These are phyloP conservation scores for Barnettozyma populi DNA, from an alignment of 805 yeast species.

Conservation along the genomic window DNA sequence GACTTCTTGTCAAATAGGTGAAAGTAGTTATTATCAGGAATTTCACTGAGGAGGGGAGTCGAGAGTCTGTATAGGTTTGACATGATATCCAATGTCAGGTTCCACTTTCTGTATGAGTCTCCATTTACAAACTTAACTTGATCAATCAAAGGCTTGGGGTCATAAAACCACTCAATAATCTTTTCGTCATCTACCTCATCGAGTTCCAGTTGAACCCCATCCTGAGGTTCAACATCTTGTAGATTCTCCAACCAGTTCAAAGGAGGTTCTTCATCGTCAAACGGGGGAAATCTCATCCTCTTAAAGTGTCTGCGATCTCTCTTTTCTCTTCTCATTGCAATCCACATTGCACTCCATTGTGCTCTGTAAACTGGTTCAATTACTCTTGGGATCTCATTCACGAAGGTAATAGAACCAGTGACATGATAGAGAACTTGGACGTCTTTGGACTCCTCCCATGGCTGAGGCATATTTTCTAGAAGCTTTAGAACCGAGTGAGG, in stretches of 20 bases:
- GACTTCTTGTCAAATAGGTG: constrained; percentile 75
- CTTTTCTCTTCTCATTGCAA: constrained; percentile 89
- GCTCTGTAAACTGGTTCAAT: constrained; percentile 88
- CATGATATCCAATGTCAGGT: constrained; percentile 54
- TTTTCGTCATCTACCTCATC: constrained; percentile 56
- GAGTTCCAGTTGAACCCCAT: constrained; percentile 63
- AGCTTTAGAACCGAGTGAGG: constrained; percentile 92
- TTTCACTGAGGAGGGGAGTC: constrained; percentile 61
- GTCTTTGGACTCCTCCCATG: constrained; percentile 88
- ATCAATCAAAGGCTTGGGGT: constrained; percentile 65
- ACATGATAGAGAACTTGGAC: constrained; percentile 86
- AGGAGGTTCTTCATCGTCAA: constrained; percentile 97
- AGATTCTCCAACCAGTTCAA: constrained; percentile 76
- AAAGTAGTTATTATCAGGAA: constrained; percentile 44
- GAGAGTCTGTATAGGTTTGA: constrained; percentile 61
- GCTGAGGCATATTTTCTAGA: constrained; percentile 95
- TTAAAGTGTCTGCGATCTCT: constrained; percentile 85
- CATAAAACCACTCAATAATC: constrained; percentile 76
- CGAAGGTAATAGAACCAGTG: constrained; percentile 93
- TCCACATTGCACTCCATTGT: constrained; percentile 95
- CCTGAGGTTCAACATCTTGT: constrained; percentile 65
- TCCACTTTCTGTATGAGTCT: constrained; percentile 72
- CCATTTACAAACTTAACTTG: constrained; percentile 58
- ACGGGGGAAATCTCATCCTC: constrained; percentile 90
- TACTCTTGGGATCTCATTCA: constrained; percentile 86